These are phyloP conservation scores for Volvox africanus DNA, from an alignment of 139 green algal genomes.

Conservation along the genomic window DNA sequence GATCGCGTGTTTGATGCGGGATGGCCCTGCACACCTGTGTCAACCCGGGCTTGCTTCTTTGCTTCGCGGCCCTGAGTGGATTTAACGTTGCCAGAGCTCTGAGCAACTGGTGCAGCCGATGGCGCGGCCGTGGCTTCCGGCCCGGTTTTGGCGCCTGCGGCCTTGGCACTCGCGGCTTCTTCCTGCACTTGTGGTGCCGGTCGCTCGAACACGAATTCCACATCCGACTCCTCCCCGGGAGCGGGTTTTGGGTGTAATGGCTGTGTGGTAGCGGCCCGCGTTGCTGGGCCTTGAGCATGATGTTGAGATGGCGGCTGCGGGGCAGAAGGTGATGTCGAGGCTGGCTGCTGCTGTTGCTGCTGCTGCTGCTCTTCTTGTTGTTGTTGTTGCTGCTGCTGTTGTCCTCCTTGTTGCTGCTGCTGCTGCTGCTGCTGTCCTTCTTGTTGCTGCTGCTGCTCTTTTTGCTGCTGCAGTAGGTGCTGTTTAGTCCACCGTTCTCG, in stretches of 20 bases:
- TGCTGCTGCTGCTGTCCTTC: background rate
- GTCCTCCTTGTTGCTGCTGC: conserved; percentile 16
- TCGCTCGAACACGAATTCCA: background rate
- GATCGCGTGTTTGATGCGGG: background rate
- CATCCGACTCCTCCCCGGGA: background rate
- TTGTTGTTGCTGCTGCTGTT: too few species aligned
- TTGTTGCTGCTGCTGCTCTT: too few species aligned
- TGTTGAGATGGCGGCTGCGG: background rate
- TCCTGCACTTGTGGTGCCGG: background rate
- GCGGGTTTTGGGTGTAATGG: background rate
- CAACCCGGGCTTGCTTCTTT: too few species aligned
- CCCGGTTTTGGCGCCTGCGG: background rate
- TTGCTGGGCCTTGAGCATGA: too few species aligned
- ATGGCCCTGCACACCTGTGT: background rate
- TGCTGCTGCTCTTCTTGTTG: background rate
- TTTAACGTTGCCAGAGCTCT: too few species aligned
- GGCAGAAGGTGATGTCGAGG: background rate
- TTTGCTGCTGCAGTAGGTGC: conserved; percentile 18
- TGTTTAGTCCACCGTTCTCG: background rate
- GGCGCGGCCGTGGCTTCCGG: background rate
- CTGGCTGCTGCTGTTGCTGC: background rate
- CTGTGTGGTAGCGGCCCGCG: background rate
- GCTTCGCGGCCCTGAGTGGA: too few species aligned
- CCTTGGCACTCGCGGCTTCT: background rate
- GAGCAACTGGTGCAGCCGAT: background rate